Evolutionary conservation across 2,329 filamentous ascomycete genomes (phyloP), one percentile per base, ranked within the genome.

Genomic region (Fusarium temperatum): DNA sequence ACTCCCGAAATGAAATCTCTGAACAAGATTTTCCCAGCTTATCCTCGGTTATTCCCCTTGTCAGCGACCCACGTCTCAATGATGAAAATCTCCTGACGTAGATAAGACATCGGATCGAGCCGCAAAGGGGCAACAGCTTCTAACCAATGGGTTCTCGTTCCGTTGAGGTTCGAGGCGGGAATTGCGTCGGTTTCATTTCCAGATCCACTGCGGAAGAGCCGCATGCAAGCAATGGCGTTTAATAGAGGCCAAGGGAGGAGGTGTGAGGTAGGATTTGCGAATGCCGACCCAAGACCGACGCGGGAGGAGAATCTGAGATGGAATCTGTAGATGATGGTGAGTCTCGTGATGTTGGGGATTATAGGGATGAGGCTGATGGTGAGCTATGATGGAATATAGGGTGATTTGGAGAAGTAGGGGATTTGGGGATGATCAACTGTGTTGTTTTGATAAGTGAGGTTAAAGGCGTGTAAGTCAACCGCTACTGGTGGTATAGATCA

Each of bases 181-280:
- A 77, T 77, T 74, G 61, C 58, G 61, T 62, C 70, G 68, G 28
- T 59, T 42, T 66, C 65, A 76, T 76, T 73, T 54, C 62, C 58
- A 77, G 73, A 50, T 77, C 75, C 75, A 77, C 75, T 65, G 41
- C 60, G 62, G 66, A 62, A 75, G 75, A 77, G 75, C 75, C 75
- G 75, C 75, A 77, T 76, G 58, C 48, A 61, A 44, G 66, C 61
- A 60, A 32, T 28, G 28, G 28, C 28, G 28, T 28, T 28, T 28
- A 14, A 5, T 28, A 45, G 32, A 53, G 45, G 44, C 24, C 24
- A 57, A 14, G 32, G 4, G 45, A 47, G 6, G 45, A 47, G 26
- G 57, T 39, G 30, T 53, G 30, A 53, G 50, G 57, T 62, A 51
- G 58, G 42, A 30, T 75, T 68, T 68, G 72, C 61, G 75, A 77